Evolutionary conservation across 2,329 filamentous ascomycete species (phyloP).

Genomic region (Sarocladium kiliense): DNA sequence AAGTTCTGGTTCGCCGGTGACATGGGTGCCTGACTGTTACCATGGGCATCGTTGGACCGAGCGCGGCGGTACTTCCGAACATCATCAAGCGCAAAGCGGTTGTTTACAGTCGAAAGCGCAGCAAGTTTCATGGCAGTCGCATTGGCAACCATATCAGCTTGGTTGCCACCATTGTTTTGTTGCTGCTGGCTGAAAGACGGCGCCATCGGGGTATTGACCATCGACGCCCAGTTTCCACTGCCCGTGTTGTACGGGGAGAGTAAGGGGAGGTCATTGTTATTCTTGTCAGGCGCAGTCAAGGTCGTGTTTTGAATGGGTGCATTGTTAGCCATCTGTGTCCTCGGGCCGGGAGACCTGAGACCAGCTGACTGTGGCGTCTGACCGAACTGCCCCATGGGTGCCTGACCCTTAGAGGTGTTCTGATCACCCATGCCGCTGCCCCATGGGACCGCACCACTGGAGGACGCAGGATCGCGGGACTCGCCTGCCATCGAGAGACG

Average conservation of each 20-base stretch:
- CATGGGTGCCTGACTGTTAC: conserved; percentile 52
- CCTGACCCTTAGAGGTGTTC: conserved; percentile 65
- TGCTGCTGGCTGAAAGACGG: conserved; percentile 65
- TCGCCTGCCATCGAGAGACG: conserved; percentile 66
- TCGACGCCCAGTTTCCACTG: conserved; percentile 95
- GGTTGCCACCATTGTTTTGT: conserved; percentile 48
- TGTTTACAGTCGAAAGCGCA: conserved; percentile 95
- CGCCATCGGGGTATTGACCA: conserved; percentile 97
- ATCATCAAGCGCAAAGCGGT: conserved; percentile 93
- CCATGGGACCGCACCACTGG: conserved; percentile 66
- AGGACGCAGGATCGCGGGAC: conserved; percentile 20
- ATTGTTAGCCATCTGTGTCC: conserved; percentile 62
- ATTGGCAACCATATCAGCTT: conserved; percentile 97
- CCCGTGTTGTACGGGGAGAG: conserved; percentile 77
- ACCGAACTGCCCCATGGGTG: conserved; percentile 91
- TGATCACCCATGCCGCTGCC: conserved; percentile 41
- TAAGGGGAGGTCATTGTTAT: conserved; percentile 67
- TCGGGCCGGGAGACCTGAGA: conserved; percentile 65
- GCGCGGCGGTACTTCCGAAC: conserved; percentile 93
- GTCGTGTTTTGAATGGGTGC: conserved; percentile 79
- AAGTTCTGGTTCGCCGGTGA: conserved; percentile 46
- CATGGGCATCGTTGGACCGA: conserved; percentile 74
- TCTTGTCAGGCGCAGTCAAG: conserved; percentile 63
- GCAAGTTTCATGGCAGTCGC: conserved; percentile 98
- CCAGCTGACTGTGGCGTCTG: conserved; percentile 70